Conservation (phyloP, 495 filamentous ascomycete genomes). For the Penicillium riverlandense region DNA sequence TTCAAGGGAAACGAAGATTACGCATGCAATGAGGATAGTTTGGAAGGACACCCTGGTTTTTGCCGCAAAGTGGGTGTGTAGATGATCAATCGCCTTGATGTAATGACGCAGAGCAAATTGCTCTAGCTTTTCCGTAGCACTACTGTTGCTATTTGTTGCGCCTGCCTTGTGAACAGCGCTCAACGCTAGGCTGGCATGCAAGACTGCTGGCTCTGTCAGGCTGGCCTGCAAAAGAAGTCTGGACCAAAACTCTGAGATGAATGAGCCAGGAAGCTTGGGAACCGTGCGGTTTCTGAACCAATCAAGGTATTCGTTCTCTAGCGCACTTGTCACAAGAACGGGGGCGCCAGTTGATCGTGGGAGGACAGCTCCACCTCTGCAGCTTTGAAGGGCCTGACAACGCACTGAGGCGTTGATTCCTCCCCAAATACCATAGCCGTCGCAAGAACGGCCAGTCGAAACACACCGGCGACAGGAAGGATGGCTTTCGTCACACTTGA, state of each 20-base stretch:
- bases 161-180: slow-evolving; percentile 54
- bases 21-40: slow-evolving; percentile 39
- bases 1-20: slow-evolving; percentile 44
- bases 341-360: not conserved
- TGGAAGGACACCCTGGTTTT: slow-evolving; percentile 9
- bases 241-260: slow-evolving; percentile 53
- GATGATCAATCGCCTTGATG: too few relatives aligned
- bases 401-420: slow-evolving; percentile 19
- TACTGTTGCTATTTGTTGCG: slow-evolving; percentile 1
- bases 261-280: slow-evolving; percentile 51
- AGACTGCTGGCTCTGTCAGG: slow-evolving; percentile 49
- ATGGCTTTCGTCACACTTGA: slow-evolving; percentile 48
- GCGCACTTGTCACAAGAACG: slow-evolving; percentile 12
- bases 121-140: too few relatives aligned
- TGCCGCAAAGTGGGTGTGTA: slow-evolving; percentile 1
- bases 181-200: slow-evolving; percentile 55
- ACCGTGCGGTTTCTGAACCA: slow-evolving; percentile 49
- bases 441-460: slow-evolving; percentile 46
- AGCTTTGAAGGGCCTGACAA: not conserved
- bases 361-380: too few relatives aligned
- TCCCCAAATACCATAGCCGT: slow-evolving; percentile 45
- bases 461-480: slow-evolving; percentile 45
- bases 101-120: too few relatives aligned
- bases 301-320: slow-evolving; percentile 49
- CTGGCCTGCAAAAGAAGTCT: slow-evolving; percentile 47